A percentile compares a stretch with the other conserved stretches of the same genome.
Conservation (phyloP, 164 flowering plant species). For the Santalum album region DNA sequence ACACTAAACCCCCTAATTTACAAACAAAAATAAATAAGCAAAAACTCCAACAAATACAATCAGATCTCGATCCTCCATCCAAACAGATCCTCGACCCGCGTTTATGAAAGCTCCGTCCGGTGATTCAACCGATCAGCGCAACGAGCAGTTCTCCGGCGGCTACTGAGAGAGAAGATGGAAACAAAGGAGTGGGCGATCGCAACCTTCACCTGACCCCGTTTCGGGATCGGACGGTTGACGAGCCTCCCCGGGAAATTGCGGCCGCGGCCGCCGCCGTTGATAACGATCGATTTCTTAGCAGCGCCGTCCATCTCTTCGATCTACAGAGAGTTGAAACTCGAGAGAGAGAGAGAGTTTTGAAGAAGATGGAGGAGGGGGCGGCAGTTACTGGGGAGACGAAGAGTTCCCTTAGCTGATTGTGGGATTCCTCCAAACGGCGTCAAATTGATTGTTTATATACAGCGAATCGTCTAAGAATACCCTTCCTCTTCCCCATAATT, state of each 20-base stretch:
- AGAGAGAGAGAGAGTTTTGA: neutral
- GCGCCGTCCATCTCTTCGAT: constrained; percentile 13
- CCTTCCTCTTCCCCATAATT: too few relatives aligned
- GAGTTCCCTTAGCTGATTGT: too few relatives aligned
- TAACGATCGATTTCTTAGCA: neutral
- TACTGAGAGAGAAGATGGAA: constrained; percentile 1
- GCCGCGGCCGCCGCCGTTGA: constrained; percentile 4
- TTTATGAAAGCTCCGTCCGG: too few relatives aligned
- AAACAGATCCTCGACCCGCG: too few relatives aligned
- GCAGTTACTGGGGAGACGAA: too few relatives aligned
- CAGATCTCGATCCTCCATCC: too few relatives aligned
- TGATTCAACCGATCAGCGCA: neutral
- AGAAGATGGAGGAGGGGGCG: neutral
- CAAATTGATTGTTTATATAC: too few relatives aligned
- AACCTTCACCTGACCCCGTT: constrained; percentile 7
- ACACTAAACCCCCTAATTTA: too few relatives aligned
- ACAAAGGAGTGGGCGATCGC: constrained; percentile 9
- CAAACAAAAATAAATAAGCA: too few relatives aligned
- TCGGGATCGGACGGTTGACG: constrained; percentile 28
- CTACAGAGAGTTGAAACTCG: neutral
- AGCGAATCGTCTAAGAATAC: too few relatives aligned
- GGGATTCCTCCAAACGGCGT: too few relatives aligned
- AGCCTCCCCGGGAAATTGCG: neutral
- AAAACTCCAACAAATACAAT: too few relatives aligned
- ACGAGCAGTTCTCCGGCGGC: neutral